Base-by-base conservation (phyloP, 2,329 filamentous ascomycete genomes). In the Penicillium sp. region DNA sequence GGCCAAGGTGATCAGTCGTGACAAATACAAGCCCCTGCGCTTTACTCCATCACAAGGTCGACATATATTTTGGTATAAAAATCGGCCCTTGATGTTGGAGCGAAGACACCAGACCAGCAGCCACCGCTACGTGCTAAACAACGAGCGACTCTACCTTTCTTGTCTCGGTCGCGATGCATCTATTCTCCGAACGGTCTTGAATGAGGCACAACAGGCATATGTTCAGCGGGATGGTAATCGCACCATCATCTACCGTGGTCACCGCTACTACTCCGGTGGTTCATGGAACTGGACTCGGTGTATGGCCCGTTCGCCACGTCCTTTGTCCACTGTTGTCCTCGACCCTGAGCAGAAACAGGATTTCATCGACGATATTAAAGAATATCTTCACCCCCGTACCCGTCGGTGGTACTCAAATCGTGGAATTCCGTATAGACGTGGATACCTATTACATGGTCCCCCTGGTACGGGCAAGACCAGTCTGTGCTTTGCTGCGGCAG, bases 361-460 rank as follows among this genome's bases (percentile, higher is more conserved):
- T 3, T 79, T 85, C 46, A 69, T 85, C 13, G 70, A 72, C 9
- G 83, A 86, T 58, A 80, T 85, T 64, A 83, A 84, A 56, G 81
- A 84, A 48, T 85, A 83, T 55, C 68, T 85, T 0, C 78, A 83
- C 48, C 82, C 82, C 0, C 68, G 73, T 3, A 81, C 77, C 16
- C 75, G 78, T 2, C 61, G 86, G n/a, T 96, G 91, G 90, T 96
- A 96, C 48, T 69, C 87, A 0, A 89, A 90, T 63, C 83, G 91
- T 7, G 91, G 91, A 1, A 93, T 96, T 29, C 91, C 92, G 0
- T 96, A 96, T 70, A 84, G 91, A 14, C 83, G 91, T 5, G 92
- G 91, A 0, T 96, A 95, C 67, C 82, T 96, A 0, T 85, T 96
- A 16, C 81, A 93, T 62, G 91, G 91, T 0, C 90, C 90, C 0